These are phyloP conservation scores for Arachis monticola DNA, from an alignment of 331 rosid genomes.

Conservation along the genomic window DNA sequence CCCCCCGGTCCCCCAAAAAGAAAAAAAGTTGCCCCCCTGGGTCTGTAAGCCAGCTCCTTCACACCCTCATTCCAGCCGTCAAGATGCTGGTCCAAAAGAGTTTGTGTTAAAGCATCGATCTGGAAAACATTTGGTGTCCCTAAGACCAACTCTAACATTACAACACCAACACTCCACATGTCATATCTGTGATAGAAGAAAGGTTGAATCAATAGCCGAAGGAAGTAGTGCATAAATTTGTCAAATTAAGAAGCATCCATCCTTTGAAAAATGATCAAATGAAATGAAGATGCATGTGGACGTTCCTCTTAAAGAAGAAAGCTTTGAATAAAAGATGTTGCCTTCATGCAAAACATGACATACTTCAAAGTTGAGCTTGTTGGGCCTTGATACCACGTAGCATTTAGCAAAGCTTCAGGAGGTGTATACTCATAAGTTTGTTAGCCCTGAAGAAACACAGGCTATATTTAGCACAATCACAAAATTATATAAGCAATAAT, in stretches of 20 bases:
- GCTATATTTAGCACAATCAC: conserved; percentile 30
- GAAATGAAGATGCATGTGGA: background rate
- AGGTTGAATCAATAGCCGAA: conserved; percentile 31
- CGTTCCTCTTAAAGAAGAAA: conserved; percentile 10
- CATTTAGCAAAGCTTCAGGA: conserved; percentile 90
- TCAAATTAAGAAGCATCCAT: conserved; percentile 26
- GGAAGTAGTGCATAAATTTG: conserved; percentile 19
- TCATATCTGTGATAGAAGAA: conserved; percentile 66
- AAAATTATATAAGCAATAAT: conserved; percentile 7
- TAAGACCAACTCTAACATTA: conserved; percentile 85
- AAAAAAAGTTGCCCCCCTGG: too few relatives aligned
- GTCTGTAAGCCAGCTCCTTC: conserved; percentile 85
- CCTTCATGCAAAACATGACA: conserved; percentile 42
- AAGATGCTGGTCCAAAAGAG: conserved; percentile 84
- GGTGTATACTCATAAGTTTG: conserved; percentile 90
- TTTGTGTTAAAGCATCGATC: conserved; percentile 69
- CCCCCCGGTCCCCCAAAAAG: too few relatives aligned
- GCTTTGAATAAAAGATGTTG: conserved; percentile 27
- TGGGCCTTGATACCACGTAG: conserved; percentile 81
- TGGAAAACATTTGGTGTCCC: conserved; percentile 92
- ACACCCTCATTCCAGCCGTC: conserved; percentile 86
- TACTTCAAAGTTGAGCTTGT: conserved; percentile 76
- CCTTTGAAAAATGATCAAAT: background rate
- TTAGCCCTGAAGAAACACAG: conserved; percentile 62
- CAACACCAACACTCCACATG: conserved; percentile 98